Conservation (phyloP, 768 basidiomycete species). For the Rhodocollybia butyracea region DNA sequence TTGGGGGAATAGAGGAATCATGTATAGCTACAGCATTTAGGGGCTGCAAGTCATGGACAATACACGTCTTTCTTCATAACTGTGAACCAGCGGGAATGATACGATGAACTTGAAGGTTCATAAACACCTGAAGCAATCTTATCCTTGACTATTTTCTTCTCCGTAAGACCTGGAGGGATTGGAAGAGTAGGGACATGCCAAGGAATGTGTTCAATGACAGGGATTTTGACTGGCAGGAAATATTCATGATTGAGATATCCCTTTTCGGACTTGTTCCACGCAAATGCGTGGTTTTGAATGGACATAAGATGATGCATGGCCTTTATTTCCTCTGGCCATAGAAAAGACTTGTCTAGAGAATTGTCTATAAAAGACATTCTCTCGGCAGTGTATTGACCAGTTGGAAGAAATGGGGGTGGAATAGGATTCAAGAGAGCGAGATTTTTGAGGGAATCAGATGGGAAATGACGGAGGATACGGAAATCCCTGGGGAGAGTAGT, state of each 20-base stretch:
- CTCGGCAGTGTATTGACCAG: not conserved
- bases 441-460: slow-evolving; percentile 8
- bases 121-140: slow-evolving; percentile 16
- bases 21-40: slow-evolving; percentile 22
- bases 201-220: slow-evolving; percentile 5
- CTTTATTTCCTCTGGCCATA: not conserved
- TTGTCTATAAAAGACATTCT: not conserved
- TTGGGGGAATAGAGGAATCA: slow-evolving; percentile 17
- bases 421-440: slow-evolving; percentile 5
- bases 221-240: slow-evolving; percentile 14
- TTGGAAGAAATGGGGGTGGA: slow-evolving; percentile 4
- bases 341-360: not conserved
- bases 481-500: slow-evolving; percentile 16
- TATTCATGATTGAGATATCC: slow-evolving; percentile 18
- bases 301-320: not conserved
- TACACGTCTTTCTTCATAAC: slow-evolving; percentile 15
- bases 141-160: slow-evolving; percentile 10
- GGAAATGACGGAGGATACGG: slow-evolving; percentile 13
- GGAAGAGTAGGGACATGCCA: slow-evolving; percentile 7
- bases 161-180: slow-evolving; percentile 15
- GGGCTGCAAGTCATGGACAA: slow-evolving; percentile 24
- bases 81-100: slow-evolving; percentile 9
- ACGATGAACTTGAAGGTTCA: slow-evolving; percentile 15
- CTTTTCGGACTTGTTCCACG: slow-evolving; percentile 23
- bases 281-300: slow-evolving; percentile 15